Evolutionary conservation across 768 basidiomycete species (phyloP), one percentile per base, ranked within the genome.

Genomic region (Suillus lakei): DNA sequence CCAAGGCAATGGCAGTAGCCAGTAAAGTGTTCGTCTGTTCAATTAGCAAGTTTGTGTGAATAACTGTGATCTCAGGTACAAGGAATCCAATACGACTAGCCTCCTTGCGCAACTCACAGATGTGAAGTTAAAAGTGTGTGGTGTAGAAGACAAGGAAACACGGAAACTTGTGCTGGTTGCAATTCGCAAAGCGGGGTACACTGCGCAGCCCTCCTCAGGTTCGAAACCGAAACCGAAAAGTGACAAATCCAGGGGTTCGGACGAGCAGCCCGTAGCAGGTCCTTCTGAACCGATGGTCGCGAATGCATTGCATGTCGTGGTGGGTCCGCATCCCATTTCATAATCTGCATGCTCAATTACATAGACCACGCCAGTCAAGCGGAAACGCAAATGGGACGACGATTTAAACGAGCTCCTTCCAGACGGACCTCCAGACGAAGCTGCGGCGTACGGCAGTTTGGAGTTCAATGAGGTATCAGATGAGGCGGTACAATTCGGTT

Each of bases 391-490:
- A 56, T 76, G 73, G 28, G 76, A 75, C 32, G 73, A 78, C 60
- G 83, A 84, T 62, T 71, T 78, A 60, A 90, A 91, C 67, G 86
- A 88, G 65, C 83, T 86, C 67, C 75, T 93, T 23, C 88, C 91
- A 1, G 78, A 79, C 61, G 81, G 71, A 28, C 82, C 84, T 10
- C 65, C 70, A 0, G 86, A 89, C 54, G 88, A 89, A 67, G 85
- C 79, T 3, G 80, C 81, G 26, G 70, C 68, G 6, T 79, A 84
- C 66, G 86, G 84, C 28, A 88, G 82, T 68, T 80, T 92, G 48
- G 88, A 90, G 54, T 95, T 95, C 68, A 82, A 85, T 39, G 92
- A 95, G 70, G 76, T 91, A 18, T 69, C 89, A 60, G 89, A 92
- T 68, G 92, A 93, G 73, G 81, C 69, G 34, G 81, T 70, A n/a